Evolutionary conservation across 73 alveolate species (phyloP), one percentile per base, ranked within the genome.

Genomic region (Blepharisma stoltei): DNA sequence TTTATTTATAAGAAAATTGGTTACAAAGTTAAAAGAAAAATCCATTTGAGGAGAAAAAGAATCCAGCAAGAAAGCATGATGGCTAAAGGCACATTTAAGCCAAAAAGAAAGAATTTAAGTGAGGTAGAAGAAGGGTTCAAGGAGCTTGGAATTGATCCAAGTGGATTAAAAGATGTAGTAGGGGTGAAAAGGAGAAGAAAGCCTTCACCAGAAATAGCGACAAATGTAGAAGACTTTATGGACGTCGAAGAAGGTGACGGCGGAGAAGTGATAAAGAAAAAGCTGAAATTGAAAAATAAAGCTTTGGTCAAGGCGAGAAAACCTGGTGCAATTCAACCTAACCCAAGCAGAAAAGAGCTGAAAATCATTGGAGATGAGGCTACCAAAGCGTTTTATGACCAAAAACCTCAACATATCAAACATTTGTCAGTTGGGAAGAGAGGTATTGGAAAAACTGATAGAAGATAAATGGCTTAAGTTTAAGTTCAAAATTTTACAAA

Each of bases 391-490:
- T 78, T 70, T n/a, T 84, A 78, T 32, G 78, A 70, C 47, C 79
- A 69, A 7, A 84, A 81, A 44, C 52, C 52, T 0, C 90, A 83
- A 55, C 92, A 85, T 70, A 88, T 82, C 8, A 96, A 91, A 90
- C 98, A 94, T 85, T 84, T 94, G 75, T 89, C 78, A 83, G 78
- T 98, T 54, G 99, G 99, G 18, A 96, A 96, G 81, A 92, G 98
- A 88, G 95, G 97, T 27, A 89, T 84, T 82, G 98, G 98, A 43
- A 92, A 92, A 83, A 87, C 94, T 18, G 98, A 95, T 71, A 85
- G 97, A 86, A 14, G 73, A 11, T 60, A 60, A n/a, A 25, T 60
- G 41, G 41, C 41, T 32, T 32, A 32, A 32, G 41, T 32, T 32
- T 32, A 32, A 32, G 41, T 32, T 32, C 41, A 32, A 32, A 32